Conservation (phyloP, 2,329 filamentous ascomycete genomes). For the Dothideomycetes sp. region DNA sequence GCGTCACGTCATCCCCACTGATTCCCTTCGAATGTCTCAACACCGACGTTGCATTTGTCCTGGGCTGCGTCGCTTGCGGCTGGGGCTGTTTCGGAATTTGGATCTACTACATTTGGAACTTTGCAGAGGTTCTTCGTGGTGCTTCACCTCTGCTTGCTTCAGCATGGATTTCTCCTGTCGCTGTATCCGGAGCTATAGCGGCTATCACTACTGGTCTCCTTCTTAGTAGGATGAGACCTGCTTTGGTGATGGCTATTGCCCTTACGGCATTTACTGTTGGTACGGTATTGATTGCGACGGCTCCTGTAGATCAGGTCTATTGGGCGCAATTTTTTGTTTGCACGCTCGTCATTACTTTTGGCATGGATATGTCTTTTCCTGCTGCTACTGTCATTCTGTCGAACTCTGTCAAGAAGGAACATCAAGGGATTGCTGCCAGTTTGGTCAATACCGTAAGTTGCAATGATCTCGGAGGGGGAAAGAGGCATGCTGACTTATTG, state of each 20-base stretch:
- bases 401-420: constrained; percentile 38
- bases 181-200: constrained; percentile 37
- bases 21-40: constrained; percentile 46
- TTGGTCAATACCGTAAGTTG: constrained; percentile 46
- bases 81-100: constrained; percentile 42
- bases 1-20: constrained; percentile 22
- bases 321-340: constrained; percentile 56
- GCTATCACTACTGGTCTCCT: constrained; percentile 31
- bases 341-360: constrained; percentile 49
- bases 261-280: constrained; percentile 35
- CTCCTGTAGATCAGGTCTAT: constrained; percentile 49
- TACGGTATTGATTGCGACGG: constrained; percentile 33
- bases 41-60: constrained; percentile 44
- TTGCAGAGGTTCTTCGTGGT: constrained; percentile 37
- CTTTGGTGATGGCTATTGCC: constrained; percentile 31
- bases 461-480: too few relatives aligned
- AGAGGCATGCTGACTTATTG: too few relatives aligned
- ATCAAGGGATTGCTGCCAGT: constrained; percentile 45
- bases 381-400: constrained; percentile 53
- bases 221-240: constrained; percentile 20
- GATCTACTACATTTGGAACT: constrained; percentile 44
- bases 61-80: constrained; percentile 41
- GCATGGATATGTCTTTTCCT: constrained; percentile 60
- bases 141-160: constrained; percentile 36
- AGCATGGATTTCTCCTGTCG: constrained; percentile 39